A percentile compares a stretch with the other conserved stretches of the same genome.
These are phyloP conservation scores for Talaromyces pinophilus DNA, from an alignment of 2,329 filamentous ascomycete genomes.

Conservation along the genomic window DNA sequence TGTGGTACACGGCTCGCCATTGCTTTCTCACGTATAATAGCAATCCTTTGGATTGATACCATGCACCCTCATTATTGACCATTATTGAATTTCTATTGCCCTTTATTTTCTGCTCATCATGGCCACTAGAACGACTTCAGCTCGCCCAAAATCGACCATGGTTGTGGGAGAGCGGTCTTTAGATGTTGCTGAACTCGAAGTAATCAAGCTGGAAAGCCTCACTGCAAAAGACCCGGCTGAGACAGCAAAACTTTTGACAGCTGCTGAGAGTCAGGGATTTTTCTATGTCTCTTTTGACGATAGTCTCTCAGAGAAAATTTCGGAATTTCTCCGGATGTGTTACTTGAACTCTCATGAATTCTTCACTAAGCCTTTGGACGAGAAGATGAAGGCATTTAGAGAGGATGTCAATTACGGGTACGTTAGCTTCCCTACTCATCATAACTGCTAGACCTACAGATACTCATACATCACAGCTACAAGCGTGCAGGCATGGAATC, in stretches of 20 bases:
- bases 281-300: constrained; percentile 5
- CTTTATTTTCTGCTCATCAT: neutral
- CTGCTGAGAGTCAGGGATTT: constrained; percentile 4
- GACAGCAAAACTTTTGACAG: constrained; percentile 4
- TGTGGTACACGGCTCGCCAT: neutral
- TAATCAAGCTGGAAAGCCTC: neutral
- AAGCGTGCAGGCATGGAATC: constrained; percentile 10
- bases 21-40: neutral
- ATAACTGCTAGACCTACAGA: neutral
- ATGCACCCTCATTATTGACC: neutral
- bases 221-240: constrained; percentile 5
- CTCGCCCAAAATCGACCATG: neutral
- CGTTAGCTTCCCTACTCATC: neutral
- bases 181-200: constrained; percentile 11
- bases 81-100: neutral
- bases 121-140: neutral
- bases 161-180: neutral
- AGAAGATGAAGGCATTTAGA: constrained; percentile 9
- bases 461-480: neutral
- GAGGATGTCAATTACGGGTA: neutral
- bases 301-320: neutral
- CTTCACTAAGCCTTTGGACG: constrained; percentile 1
- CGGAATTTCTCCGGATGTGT: neutral
- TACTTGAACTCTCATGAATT: constrained; percentile 6
- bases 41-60: neutral